Conservation (phyloP, 345 rosid genomes). For the Cardamine occulta region DNA sequence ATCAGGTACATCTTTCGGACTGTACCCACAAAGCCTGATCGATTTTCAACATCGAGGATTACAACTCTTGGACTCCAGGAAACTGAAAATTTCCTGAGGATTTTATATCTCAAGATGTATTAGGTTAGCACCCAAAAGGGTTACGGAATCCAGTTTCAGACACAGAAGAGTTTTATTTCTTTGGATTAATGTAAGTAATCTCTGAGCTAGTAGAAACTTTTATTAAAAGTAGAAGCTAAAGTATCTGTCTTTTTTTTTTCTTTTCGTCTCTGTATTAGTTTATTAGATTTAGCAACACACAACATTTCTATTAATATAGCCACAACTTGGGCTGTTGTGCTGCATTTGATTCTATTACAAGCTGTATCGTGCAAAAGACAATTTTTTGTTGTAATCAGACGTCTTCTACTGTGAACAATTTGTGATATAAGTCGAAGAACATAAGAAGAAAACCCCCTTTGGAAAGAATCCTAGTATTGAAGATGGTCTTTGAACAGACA, state of each 20-base stretch:
- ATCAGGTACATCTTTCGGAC: background rate
- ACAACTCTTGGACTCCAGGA: background rate
- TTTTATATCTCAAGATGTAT: constrained; percentile 11
- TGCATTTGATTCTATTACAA: constrained; percentile 22
- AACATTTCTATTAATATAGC: constrained; percentile 3
- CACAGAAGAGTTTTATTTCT: constrained; percentile 8
- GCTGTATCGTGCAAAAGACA: background rate
- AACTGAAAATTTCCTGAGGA: background rate
- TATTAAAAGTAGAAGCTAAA: background rate
- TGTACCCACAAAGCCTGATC: constrained; percentile 14
- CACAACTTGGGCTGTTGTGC: constrained; percentile 4
- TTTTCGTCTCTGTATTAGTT: background rate
- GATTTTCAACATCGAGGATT: background rate
- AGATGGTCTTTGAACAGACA: background rate
- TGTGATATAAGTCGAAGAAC: constrained; percentile 6
- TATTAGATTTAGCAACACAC: background rate
- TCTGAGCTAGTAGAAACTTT: constrained; percentile 16
- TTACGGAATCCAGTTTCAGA: constrained; percentile 4
- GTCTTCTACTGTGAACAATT: constrained; percentile 20
- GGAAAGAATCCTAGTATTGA: constrained; percentile 23
- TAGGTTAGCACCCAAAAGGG: constrained; percentile 12
- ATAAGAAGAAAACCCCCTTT: background rate
- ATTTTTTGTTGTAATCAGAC: background rate
- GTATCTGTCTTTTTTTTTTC: background rate
- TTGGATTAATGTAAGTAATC: constrained; percentile 24